Percentiles rank a stretch among this genome's conserved stretches.
Evolutionary conservation across 2,329 filamentous ascomycete genomes (phyloP).

Genomic region (Aspergillus hortae): DNA sequence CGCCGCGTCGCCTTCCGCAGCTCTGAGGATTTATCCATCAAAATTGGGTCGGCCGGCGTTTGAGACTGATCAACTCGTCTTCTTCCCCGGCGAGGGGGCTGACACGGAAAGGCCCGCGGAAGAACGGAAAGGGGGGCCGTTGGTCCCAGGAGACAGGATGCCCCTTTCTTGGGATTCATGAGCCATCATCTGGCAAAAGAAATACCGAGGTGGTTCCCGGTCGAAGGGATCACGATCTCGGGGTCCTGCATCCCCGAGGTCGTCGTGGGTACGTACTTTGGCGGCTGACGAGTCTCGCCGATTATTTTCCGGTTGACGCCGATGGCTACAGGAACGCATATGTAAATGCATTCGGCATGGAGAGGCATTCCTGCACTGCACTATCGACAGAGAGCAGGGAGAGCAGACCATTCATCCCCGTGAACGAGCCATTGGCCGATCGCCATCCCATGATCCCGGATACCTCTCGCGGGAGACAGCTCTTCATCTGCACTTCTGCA

Average conservation of each 20-base stretch:
- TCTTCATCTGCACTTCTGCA: constrained; percentile 8
- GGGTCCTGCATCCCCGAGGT: no score
- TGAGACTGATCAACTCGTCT: constrained; percentile 5
- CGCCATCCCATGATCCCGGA: constrained; percentile 14
- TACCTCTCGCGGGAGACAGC: constrained; percentile 2
- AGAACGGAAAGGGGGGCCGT: constrained; percentile 6
- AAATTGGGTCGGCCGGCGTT: background rate
- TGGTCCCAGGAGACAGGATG: constrained; percentile 7
- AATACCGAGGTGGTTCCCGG: no score
- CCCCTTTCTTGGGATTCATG: background rate
- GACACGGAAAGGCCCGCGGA: constrained; percentile 2
- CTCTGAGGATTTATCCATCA: no score
- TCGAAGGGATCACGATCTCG: no score
- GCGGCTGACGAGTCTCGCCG: no score
- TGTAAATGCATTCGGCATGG: no score
- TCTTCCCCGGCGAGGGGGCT: background rate
- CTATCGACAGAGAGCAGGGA: background rate
- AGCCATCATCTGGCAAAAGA: background rate
- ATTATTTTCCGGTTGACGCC: no score
- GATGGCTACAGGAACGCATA: no score
- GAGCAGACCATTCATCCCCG: constrained; percentile 1
- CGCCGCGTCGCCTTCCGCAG: no score
- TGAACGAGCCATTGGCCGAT: constrained; percentile 10
- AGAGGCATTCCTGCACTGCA: no score
- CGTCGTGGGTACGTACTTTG: no score